Evolutionary conservation across 202 grass and related monocot genomes (phyloP).

Genomic region (Schoenoplectus tabernaemontani): DNA sequence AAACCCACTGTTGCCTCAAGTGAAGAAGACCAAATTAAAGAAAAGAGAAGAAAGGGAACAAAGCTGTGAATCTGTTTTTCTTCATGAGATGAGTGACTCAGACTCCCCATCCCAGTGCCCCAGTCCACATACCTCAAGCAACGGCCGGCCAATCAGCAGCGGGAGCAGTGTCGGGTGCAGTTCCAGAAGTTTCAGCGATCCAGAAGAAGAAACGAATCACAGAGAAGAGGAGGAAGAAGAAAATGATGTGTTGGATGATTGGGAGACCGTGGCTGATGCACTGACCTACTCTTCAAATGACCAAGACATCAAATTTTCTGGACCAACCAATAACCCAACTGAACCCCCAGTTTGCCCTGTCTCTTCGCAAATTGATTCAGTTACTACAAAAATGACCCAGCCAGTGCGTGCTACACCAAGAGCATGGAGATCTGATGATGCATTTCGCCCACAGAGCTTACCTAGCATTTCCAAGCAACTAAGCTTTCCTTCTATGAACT

Average conservation of each 20-base stretch:
- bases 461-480: slow-evolving; percentile 73
- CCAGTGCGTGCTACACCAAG: slow-evolving; percentile 28
- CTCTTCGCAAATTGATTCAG: background rate
- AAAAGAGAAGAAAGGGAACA: slow-evolving; percentile 40
- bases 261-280: slow-evolving; percentile 88
- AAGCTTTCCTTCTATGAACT: slow-evolving; percentile 44
- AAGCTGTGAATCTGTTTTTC: slow-evolving; percentile 12
- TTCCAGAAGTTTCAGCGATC: slow-evolving; percentile 64
- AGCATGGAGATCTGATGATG: slow-evolving; percentile 84
- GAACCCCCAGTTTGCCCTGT: slow-evolving; percentile 8
- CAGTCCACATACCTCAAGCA: slow-evolving; percentile 31
- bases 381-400: slow-evolving; percentile 16
- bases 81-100: slow-evolving; percentile 40
- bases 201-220: slow-evolving; percentile 46
- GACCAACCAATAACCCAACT: background rate
- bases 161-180: slow-evolving; percentile 75
- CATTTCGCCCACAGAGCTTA: slow-evolving; percentile 70
- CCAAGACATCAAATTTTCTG: slow-evolving; percentile 29
- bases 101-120: slow-evolving; percentile 49
- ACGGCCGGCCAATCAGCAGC: slow-evolving; percentile 44
- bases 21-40: slow-evolving; percentile 27
- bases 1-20: slow-evolving; percentile 43
- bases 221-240: slow-evolving; percentile 56
- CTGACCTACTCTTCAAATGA: slow-evolving; percentile 30
- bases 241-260: slow-evolving; percentile 73